phyloP scores from a whole-genome alignment of 495 filamentous ascomycete species.

The Penicillium crystallinum region DNA sequence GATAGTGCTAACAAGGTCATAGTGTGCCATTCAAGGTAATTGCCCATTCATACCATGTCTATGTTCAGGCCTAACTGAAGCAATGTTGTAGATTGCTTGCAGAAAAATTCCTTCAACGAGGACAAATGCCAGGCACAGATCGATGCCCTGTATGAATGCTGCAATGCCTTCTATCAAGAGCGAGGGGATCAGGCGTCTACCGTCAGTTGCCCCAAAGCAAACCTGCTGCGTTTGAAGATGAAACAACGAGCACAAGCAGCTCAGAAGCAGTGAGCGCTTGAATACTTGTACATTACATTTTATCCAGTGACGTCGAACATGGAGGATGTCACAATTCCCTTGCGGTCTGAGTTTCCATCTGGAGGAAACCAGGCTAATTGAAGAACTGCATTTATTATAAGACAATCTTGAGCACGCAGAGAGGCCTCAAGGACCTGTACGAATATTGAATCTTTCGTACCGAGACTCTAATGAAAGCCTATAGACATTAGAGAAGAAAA shows the following conservation, averaged over 20 bases:
- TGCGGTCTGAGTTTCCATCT: slow-evolving; percentile 50
- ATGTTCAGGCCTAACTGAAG: slow-evolving; percentile 10
- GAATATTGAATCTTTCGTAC: slow-evolving; percentile 89
- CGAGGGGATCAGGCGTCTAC: slow-evolving; percentile 72
- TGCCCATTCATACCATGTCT: not conserved
- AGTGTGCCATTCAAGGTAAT: slow-evolving; percentile 89
- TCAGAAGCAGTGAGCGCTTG: slow-evolving; percentile 8
- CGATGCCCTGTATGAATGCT: slow-evolving; percentile 94
- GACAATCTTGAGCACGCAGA: slow-evolving; percentile 98
- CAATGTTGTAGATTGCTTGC: slow-evolving; percentile 78
- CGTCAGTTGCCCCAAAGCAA: slow-evolving; percentile 80
- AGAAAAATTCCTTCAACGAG: slow-evolving; percentile 82
- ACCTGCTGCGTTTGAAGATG: slow-evolving; percentile 76
- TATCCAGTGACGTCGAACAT: slow-evolving; percentile 2
- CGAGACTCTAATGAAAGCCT: slow-evolving; percentile 99
- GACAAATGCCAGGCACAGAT: slow-evolving; percentile 74
- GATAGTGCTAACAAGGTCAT: slow-evolving; percentile 1
- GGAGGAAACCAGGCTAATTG: slow-evolving; percentile 56
- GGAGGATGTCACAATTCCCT: slow-evolving; percentile 46
- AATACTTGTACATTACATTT: not conserved
- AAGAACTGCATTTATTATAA: slow-evolving; percentile 75
- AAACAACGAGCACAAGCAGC: slow-evolving; percentile 62
- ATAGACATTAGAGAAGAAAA: slow-evolving; percentile 74
- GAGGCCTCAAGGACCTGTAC: slow-evolving; percentile 84
- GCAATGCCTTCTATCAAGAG: slow-evolving; percentile 77